Conservation (phyloP, 2,329 filamentous ascomycete genomes). For the Juglanconis oblonga region DNA sequence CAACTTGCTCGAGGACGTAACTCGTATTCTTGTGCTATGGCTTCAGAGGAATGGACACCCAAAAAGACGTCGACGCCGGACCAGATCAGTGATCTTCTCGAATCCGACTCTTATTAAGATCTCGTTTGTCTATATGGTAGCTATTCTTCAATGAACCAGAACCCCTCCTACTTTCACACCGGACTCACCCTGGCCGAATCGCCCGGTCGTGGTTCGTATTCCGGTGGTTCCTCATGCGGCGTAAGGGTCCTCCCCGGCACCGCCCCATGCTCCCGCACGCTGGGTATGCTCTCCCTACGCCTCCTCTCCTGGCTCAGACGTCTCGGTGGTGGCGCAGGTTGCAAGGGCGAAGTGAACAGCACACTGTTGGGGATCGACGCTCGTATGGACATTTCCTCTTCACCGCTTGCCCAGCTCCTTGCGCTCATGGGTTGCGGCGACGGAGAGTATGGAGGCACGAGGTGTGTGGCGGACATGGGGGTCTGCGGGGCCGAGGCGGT, state of each 20-base stretch:
- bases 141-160: background rate
- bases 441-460: background rate
- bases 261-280: background rate
- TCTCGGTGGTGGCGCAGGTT: constrained; percentile 1
- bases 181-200: constrained; percentile 3
- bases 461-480: background rate
- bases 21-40: too few relatives aligned
- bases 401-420: constrained; percentile 5
- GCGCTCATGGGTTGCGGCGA: background rate
- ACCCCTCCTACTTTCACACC: background rate
- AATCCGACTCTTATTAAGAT: too few relatives aligned
- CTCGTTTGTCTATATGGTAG: too few relatives aligned
- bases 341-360: constrained; percentile 3
- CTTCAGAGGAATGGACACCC: too few relatives aligned
- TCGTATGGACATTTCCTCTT: background rate
- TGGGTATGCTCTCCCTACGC: background rate
- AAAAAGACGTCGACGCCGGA: too few relatives aligned
- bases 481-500: background rate
- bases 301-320: background rate
- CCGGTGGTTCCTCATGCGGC: constrained; percentile 8
- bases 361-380: constrained; percentile 1
- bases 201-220: background rate
- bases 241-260: constrained; percentile 3
- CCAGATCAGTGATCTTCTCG: too few relatives aligned
- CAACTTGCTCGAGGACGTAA: too few relatives aligned